Percentiles rank a stretch among this genome's conserved stretches.
These are phyloP conservation scores for Euphorbia peplus DNA, from an alignment of 345 rosid genomes.

Conservation along the genomic window DNA sequence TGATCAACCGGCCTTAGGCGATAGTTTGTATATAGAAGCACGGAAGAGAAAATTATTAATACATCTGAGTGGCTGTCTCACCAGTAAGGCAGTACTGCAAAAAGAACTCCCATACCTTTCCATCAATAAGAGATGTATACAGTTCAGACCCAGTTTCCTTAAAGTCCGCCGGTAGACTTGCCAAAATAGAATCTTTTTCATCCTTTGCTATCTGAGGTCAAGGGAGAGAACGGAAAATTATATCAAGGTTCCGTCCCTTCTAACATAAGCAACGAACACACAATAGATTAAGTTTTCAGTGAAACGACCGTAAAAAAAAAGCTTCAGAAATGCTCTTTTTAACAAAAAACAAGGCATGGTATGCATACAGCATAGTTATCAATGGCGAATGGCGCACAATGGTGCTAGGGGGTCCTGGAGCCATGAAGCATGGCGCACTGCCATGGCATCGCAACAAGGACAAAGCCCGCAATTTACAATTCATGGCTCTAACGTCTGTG, in stretches of 20 bases:
- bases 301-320: not conserved
- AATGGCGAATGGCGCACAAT: no score
- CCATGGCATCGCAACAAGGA: no score
- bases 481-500: no score
- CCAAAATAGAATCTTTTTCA: constrained; percentile 67
- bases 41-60: constrained; percentile 5
- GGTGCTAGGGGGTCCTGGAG: no score
- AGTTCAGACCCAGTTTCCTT: constrained; percentile 65
- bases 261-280: not conserved
- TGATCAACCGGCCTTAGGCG: not conserved
- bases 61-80: constrained; percentile 10
- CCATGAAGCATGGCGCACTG: no score
- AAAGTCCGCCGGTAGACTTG: constrained; percentile 67
- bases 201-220: constrained; percentile 65
- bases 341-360: not conserved
- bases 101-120: constrained; percentile 50
- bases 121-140: constrained; percentile 66
- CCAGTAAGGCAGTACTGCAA: constrained; percentile 4
- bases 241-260: not conserved
- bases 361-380: not conserved
- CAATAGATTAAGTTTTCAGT: not conserved
- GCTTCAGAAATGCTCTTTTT: not conserved
- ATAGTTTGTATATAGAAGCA: not conserved
- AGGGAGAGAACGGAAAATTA: not conserved
- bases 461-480: no score